These are phyloP conservation scores for Trichoderma koningiopsis DNA, from an alignment of 2,329 filamentous ascomycete genomes.

Conservation along the genomic window DNA sequence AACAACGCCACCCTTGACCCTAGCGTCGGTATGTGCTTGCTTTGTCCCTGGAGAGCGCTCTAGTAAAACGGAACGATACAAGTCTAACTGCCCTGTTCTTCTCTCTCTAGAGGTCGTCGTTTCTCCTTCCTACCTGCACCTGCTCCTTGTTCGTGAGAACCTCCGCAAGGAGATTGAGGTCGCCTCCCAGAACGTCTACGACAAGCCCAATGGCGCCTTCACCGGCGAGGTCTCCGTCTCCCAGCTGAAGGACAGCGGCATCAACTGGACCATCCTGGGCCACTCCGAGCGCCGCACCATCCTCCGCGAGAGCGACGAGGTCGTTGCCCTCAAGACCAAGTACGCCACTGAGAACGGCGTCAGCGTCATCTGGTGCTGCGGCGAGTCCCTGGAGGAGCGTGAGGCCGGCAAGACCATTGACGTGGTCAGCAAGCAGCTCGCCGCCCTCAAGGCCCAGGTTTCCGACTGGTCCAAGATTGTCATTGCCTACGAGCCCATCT, in stretches of 20 bases:
- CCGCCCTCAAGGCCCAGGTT: conserved; percentile 74
- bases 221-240: conserved; percentile 93
- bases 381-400: conserved; percentile 91
- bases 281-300: conserved; percentile 95
- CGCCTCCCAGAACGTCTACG: conserved; percentile 94
- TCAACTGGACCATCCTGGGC: conserved; percentile 89
- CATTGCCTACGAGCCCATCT: conserved; percentile 98
- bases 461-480: conserved; percentile 93
- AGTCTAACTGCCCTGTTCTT: not conserved
- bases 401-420: conserved; percentile 84
- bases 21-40: conserved; percentile 63
- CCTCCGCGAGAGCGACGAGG: conserved; percentile 80
- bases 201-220: conserved; percentile 95
- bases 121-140: conserved; percentile 87
- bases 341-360: conserved; percentile 83
- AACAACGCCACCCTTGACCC: conserved; percentile 82
- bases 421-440: conserved; percentile 82
- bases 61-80: not conserved
- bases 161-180: conserved; percentile 78
- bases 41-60: not conserved
- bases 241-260: conserved; percentile 85
- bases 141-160: conserved; percentile 79
- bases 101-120: conserved; percentile 79
- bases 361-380: conserved; percentile 94
- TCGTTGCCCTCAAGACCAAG: conserved; percentile 94